These are phyloP conservation scores for Salix koriyanagi DNA, from an alignment of 345 rosid species.

Conservation along the genomic window DNA sequence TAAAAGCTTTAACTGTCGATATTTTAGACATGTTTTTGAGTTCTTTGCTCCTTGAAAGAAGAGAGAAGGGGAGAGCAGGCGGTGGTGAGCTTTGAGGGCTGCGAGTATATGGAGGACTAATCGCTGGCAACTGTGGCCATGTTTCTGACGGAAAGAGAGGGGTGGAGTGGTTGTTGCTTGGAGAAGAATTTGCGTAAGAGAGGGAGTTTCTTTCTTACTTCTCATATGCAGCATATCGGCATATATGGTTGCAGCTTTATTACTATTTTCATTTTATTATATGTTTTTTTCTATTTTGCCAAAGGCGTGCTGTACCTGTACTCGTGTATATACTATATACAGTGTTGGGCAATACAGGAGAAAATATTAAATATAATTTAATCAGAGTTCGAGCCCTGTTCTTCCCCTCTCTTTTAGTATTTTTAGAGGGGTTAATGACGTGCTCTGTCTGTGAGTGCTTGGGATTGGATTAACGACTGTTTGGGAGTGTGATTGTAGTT, in stretches of 20 bases:
- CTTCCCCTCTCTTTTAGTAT: not conserved
- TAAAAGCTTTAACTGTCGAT: not conserved
- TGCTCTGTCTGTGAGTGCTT: not conserved
- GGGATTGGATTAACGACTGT: no score
- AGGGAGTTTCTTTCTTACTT: conserved; percentile 23
- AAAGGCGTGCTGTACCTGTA: not conserved
- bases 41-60: not conserved
- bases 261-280: not conserved
- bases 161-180: conserved; percentile 36
- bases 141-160: not conserved
- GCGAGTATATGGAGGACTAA: not conserved
- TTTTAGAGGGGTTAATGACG: not conserved
- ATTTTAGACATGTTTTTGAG: conserved; percentile 4
- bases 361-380: no score
- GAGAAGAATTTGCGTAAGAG: conserved; percentile 55
- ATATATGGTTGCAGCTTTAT: conserved; percentile 14
- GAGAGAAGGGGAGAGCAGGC: not conserved
- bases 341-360: not conserved
- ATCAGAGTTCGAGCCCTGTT: not conserved
- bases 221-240: not conserved
- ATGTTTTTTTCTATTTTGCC: not conserved
- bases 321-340: not conserved
- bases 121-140: not conserved
- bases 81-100: not conserved
- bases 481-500: no score